Evolutionary conservation across 1,139 yeast species (phyloP), one percentile per base, ranked within the genome.

Genomic region (Scheffersomyces stambukii): DNA sequence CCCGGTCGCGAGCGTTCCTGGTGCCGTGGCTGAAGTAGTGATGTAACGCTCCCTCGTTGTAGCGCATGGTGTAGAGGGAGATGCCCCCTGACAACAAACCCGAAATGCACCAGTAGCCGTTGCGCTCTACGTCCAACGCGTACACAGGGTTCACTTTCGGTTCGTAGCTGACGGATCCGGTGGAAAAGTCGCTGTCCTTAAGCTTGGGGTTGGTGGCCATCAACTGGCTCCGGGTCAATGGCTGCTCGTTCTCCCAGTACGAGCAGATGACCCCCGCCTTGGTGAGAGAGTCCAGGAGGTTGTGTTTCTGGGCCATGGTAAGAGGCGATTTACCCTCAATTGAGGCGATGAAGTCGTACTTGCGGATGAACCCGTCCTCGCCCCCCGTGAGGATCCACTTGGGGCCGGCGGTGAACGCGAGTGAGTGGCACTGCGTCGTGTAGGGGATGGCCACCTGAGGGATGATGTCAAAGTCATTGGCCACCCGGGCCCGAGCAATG

Each of bases 211-310:
- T 67, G 42, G 45, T 48, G 47, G 37, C 37, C 60, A 67, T 40
- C 35, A 73, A 41, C 35, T 66, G 57, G 10, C 52, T 48, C 38
- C 56, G 58, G 16, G 73, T 60, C 33, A 75, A 62, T 0, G 96
- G 96, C 48, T 86, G 84, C 54, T 89, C 98, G 53, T 91, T 93
- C 48, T 89, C 97, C 96, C 97, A 91, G 57, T 86, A 91, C 1
- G 94, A 81, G 18, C 73, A 57, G 9, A 89, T 60, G 2, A 85
- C 81, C 4, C 97, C 98, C 0, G 91, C 91, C 44, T 78, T 81
- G 14, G 83, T 73, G 21, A 91, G 75, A 0, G 94, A 75, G 51
- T 91, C 99, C 4, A 37, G 21, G 35, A 86, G 64, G 28, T 86
- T 84, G 53, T 91, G 98, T 45, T 77, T 77, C 52, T 91, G 98